A percentile compares a stretch with the other conserved stretches of the same genome.
phyloP scores from a whole-genome alignment of 208 protist genomes.

The Pavlovales sp. region DNA sequence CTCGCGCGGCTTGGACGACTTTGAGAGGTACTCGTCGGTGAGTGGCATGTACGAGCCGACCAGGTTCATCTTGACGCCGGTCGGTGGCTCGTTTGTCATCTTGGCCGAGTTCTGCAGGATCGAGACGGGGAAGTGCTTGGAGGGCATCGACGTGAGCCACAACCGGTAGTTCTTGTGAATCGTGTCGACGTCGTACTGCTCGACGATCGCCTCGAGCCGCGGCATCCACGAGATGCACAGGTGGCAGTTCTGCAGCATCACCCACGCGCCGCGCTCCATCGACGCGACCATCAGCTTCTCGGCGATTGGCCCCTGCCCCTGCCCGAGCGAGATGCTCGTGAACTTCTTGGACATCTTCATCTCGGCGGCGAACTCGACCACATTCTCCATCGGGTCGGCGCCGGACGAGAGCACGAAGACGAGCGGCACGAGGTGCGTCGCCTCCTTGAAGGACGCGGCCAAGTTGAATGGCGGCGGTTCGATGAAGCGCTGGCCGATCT shows the following conservation, averaged over 20 bases:
- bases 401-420: conserved; percentile 97
- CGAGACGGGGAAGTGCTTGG: conserved; percentile 88
- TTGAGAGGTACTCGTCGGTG: conserved; percentile 51
- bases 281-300: conserved; percentile 84
- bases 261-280: conserved; percentile 86
- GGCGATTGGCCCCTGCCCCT: conserved; percentile 93
- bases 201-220: conserved; percentile 87
- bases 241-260: conserved; percentile 93
- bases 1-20: conserved; percentile 39
- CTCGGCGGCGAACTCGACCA: conserved; percentile 90
- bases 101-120: conserved; percentile 97
- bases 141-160: conserved; percentile 97
- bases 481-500: conserved; percentile 87
- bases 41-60: conserved; percentile 75
- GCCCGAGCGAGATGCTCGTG: conserved; percentile 90
- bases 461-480: conserved; percentile 93
- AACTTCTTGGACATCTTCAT: conserved; percentile 91
- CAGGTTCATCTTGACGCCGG: conserved; percentile 87
- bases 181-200: conserved; percentile 72
- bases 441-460: conserved; percentile 83
- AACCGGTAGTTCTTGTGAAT: conserved; percentile 92
- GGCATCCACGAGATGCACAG: conserved; percentile 95
- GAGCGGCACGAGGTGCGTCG: conserved; percentile 79
- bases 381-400: conserved; percentile 89
- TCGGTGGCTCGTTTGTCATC: conserved; percentile 98